Percentiles rank a stretch among this genome's conserved stretches.
Evolutionary conservation across 192 early-diverging fungal genomes (phyloP).

Genomic region (Linnemannia hyalina): DNA sequence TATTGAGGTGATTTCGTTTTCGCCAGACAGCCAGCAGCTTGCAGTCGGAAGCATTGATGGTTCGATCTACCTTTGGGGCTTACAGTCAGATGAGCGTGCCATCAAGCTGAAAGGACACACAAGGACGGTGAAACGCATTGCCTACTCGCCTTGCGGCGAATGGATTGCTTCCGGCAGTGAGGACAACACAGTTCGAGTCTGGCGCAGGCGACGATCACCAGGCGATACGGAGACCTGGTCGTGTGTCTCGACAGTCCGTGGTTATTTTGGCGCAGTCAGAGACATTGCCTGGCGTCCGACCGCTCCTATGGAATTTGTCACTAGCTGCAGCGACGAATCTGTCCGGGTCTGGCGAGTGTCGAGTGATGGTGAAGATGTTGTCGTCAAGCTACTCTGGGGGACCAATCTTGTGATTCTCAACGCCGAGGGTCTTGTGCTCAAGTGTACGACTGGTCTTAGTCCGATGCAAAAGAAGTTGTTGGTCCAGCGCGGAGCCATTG

Average conservation of each 20-base stretch:
- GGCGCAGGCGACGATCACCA: neutral
- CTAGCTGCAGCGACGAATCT: too few species aligned
- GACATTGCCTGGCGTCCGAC: neutral
- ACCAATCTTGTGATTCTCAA: neutral
- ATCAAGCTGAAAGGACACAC: neutral
- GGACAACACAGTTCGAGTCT: neutral
- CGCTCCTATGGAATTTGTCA: too few species aligned
- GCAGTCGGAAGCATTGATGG: too few species aligned
- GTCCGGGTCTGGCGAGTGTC: too few species aligned
- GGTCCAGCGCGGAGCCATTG: too few species aligned
- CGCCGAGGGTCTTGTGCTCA: neutral
- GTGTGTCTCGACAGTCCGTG: neutral
- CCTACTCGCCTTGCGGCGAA: neutral
- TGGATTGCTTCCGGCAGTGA: neutral
- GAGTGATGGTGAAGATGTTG: too few species aligned
- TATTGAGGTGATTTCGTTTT: too few species aligned
- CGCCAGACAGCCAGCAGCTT: too few species aligned
- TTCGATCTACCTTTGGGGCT: neutral
- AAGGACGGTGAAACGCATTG: neutral
- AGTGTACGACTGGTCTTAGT: too few species aligned
- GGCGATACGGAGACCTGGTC: neutral
- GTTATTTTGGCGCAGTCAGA: neutral
- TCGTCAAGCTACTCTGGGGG: neutral
- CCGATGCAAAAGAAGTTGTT: too few species aligned
- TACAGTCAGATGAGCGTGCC: neutral